Base-by-base conservation (phyloP, 768 basidiomycete species). In the Suillus placidus region DNA sequence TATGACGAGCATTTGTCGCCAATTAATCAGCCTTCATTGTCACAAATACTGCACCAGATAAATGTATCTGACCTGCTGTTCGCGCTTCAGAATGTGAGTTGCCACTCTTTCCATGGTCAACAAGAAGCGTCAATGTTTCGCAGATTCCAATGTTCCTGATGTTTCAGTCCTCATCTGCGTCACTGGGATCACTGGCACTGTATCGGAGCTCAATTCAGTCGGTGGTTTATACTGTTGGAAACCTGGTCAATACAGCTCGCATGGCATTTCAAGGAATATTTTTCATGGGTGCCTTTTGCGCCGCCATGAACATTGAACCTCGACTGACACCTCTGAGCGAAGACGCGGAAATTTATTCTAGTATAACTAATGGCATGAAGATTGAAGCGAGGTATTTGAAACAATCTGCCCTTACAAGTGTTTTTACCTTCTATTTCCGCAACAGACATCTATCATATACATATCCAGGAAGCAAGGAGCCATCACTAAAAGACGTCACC, bases 251-350 rank as follows among this genome's bases (percentile, higher is more conserved):
- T 49, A 91, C 88, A 6, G 74, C 83, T 32, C 86, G 85, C 64
- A 88, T 90, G 87, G 87, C 88, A n/a, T 94, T 90, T 71, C 93
- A 96, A 75, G 87, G 88, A 38, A 84, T 95, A 60, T 95, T 96
- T 79, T 81, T 93, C 66, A 90, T 95, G 87, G 90, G 89, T 57
- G 93, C 94, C 8, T 95, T 94, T 73, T 88, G 86, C 71, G 92
- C 92, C 54, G 89, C 90, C 57, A 88, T 87, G 81, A 83, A 85
- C 68, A 77, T 94, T 67, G 85, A 86, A 68, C 91, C 91, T 34
- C 83, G 83, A 68, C 75, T 94, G 45, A 85, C 89, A 67, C 92
- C 92, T 38, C 77, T 77, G 61, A 79, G 84, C 34, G 84, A 87
- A 60, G 83, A 87, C 57, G 71, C 74, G 32, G 78, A 84, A 47